Evolutionary conservation across 2,329 filamentous ascomycete genomes (phyloP), one percentile per base, ranked within the genome.

Genomic region (Alternaria ventricosa): DNA sequence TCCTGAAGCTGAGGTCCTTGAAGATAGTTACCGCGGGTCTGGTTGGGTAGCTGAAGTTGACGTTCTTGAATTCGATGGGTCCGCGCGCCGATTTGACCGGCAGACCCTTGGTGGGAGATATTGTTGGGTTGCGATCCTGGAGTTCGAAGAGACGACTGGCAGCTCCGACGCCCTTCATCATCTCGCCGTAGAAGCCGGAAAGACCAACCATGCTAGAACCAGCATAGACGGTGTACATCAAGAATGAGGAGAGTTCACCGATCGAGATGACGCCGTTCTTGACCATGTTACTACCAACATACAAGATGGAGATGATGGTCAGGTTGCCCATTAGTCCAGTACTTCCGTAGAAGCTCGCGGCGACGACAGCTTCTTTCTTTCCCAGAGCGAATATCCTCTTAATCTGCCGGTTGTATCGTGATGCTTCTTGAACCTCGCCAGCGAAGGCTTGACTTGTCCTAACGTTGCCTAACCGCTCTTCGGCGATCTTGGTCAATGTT

Each of bases 151-250:
- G 85, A 64, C 96, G 91, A 75, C 92, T 97, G n/a, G 96, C 96
- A 45, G 96, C 96, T 74, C 96, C 96, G 5, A 97, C 95, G 45
- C 96, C 96, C 81, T 99, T 99, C 96, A 99, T 99, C 65, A 99
- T 86, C 78, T 99, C 96, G 0, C 94, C 97, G 81, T 97, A 99
- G 82, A 99, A 99, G 60, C 92, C 93, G 5, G 94, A 97, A 2
- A 99, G 85, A 5, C 96, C 96, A 71, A 98, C 97, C 67, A 99
- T 87, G 80, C 93, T 97, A 53, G 92, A 96, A 18, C 89, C 89
- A 57, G 89, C 89, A 71, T 90, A 98, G 4, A 93, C 95, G 4
- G 94, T 97, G 80, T 98, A 99, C 95, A 99, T 98, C 83, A 99
- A 87, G 81, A 99, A 99, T 0, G 94, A 97, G 1, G 96, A 96